A percentile compares a stretch with the other conserved stretches of the same genome.
phyloP scores from a whole-genome alignment of 371 early-diverging fungal species.

The Mucor indicus region DNA sequence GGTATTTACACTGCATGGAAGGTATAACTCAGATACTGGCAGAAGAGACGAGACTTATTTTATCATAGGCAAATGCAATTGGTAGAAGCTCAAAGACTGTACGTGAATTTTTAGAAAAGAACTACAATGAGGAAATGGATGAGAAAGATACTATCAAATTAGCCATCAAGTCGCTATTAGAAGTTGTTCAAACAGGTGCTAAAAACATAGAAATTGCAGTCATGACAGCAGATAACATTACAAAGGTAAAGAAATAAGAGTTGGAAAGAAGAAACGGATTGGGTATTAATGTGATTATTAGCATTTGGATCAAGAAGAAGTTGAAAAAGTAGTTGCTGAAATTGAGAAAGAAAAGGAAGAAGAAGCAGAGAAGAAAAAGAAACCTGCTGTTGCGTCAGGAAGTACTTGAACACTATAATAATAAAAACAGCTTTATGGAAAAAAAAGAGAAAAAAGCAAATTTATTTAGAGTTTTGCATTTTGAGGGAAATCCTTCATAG shows the following conservation, averaged over 20 bases:
- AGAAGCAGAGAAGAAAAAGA: slow-evolving; percentile 80
- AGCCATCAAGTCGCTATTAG: slow-evolving; percentile 88
- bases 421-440: too few relatives aligned
- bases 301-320: slow-evolving; percentile 77
- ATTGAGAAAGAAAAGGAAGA: slow-evolving; percentile 94
- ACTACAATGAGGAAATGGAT: slow-evolving; percentile 83
- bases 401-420: slow-evolving; percentile 31
- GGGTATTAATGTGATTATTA: slow-evolving; percentile 14
- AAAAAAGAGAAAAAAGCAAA: too few relatives aligned
- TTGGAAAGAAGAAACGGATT: background rate
- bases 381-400: slow-evolving; percentile 40
- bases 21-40: slow-evolving; percentile 42
- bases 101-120: slow-evolving; percentile 97
- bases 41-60: slow-evolving; percentile 10
- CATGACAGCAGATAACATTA: slow-evolving; percentile 72
- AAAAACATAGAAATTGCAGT: slow-evolving; percentile 97
- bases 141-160: slow-evolving; percentile 86
- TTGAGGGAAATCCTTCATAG: slow-evolving; percentile 22
- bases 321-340: slow-evolving; percentile 79
- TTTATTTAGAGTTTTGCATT: background rate
- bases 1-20: slow-evolving; percentile 99
- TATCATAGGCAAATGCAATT: slow-evolving; percentile 81
- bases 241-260: slow-evolving; percentile 52
- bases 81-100: slow-evolving; percentile 97
- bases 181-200: slow-evolving; percentile 98